These are phyloP conservation scores for Tetramitus jugosus DNA, from an alignment of 208 protist genomes.

Conservation along the genomic window DNA sequence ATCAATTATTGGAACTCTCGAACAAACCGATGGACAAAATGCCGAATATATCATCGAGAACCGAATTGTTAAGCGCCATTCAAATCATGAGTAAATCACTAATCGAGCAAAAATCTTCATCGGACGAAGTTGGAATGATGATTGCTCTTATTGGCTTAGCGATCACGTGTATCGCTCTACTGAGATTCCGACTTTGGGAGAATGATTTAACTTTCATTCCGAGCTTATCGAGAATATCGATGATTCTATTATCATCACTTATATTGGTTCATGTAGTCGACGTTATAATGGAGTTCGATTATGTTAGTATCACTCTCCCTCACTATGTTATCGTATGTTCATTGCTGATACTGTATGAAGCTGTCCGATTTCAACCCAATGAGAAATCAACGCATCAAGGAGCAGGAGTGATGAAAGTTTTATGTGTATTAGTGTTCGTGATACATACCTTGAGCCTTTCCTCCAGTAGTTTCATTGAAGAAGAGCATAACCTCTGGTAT, in stretches of 20 bases:
- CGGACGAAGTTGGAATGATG: neutral
- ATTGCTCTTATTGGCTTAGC: too few relatives aligned
- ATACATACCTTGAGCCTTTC: neutral
- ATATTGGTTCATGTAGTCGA: too few relatives aligned
- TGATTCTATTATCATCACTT: too few relatives aligned
- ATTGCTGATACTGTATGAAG: neutral
- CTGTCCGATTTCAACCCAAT: too few relatives aligned
- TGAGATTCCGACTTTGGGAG: too few relatives aligned
- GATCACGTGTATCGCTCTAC: too few relatives aligned
- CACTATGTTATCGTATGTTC: neutral
- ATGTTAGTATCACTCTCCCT: neutral
- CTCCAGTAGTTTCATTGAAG: conserved; percentile 9
- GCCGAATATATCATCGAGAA: too few relatives aligned
- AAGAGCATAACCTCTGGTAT: conserved; percentile 16
- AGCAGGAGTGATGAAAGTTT: too few relatives aligned
- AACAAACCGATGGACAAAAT: too few relatives aligned
- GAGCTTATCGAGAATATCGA: too few relatives aligned
- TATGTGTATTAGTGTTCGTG: neutral
- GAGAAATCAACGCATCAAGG: too few relatives aligned
- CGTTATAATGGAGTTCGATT: neutral
- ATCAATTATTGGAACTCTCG: neutral
- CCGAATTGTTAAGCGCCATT: neutral
- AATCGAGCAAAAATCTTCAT: neutral
- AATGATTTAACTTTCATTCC: too few relatives aligned
- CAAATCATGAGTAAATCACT: neutral